A percentile compares a stretch with the other conserved stretches of the same genome.
Conservation (phyloP, 1,284 basidiomycete genomes). For the Heterobasidion irregulare region DNA sequence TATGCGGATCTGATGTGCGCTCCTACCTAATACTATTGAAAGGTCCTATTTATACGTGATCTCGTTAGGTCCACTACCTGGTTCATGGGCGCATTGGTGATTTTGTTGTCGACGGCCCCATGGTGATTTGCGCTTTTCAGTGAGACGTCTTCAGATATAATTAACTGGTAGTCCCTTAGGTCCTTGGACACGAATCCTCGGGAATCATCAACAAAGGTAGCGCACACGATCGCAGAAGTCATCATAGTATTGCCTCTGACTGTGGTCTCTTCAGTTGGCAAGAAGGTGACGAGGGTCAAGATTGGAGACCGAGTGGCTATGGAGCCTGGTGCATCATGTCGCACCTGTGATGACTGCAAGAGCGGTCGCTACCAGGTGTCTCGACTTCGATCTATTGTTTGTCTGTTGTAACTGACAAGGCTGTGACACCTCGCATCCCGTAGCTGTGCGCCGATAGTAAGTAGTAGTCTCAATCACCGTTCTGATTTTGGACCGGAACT, state of each 20-base stretch:
- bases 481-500: background rate
- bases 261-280: constrained; percentile 43
- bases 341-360: constrained; percentile 69
- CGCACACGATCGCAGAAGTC: background rate
- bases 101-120: constrained; percentile 70
- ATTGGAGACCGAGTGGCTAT: constrained; percentile 84
- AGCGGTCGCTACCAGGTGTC: constrained; percentile 72
- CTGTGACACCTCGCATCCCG: background rate
- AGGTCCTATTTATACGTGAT: background rate
- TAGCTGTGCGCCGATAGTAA: constrained; percentile 62
- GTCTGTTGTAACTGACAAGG: background rate
- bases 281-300: constrained; percentile 65
- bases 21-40: background rate
- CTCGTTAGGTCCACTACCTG: constrained; percentile 62
- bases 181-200: constrained; percentile 60
- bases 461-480: background rate
- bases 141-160: background rate
- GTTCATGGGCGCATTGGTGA: constrained; percentile 72
- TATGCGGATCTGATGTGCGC: constrained; percentile 81
- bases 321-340: constrained; percentile 76
- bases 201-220: constrained; percentile 47
- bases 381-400: constrained; percentile 1
- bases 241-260: background rate
- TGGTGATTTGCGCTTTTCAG: constrained; percentile 37
- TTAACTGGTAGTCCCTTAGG: constrained; percentile 22